Evolutionary conservation across 2,329 filamentous ascomycete genomes (phyloP).

Genomic region (Monosporascus sp.): DNA sequence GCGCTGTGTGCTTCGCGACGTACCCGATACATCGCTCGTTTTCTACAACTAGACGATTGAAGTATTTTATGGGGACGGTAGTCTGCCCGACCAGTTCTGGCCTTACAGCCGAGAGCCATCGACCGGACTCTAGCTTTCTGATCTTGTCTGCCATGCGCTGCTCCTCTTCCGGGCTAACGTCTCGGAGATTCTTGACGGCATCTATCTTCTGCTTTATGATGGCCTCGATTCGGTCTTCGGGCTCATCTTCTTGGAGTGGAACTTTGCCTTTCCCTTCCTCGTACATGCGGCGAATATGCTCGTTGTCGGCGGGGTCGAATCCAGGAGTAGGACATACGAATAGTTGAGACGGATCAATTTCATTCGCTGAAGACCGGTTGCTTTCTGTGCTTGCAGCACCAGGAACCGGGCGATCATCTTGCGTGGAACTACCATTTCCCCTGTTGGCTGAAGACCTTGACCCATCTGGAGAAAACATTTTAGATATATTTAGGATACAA

Average conservation of each 20-base stretch:
- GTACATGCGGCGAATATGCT: conserved; percentile 1
- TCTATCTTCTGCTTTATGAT: conserved; percentile 8
- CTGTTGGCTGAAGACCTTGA: too few species aligned
- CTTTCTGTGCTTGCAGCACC: neutral
- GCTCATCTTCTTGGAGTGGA: neutral
- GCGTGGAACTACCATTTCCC: too few species aligned
- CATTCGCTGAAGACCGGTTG: neutral
- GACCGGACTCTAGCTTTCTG: conserved; percentile 5
- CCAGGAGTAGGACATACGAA: neutral
- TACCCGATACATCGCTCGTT: conserved; percentile 11
- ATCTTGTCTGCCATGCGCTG: conserved; percentile 8
- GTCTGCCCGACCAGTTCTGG: conserved; percentile 6
- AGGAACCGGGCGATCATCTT: too few species aligned
- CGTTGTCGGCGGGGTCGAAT: conserved; percentile 9
- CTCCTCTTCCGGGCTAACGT: conserved; percentile 8
- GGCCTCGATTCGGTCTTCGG: conserved; percentile 13
- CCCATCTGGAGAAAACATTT: too few species aligned
- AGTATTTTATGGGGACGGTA: conserved; percentile 14
- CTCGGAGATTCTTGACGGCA: conserved; percentile 3
- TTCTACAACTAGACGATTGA: conserved; percentile 18
- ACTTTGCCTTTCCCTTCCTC: neutral
- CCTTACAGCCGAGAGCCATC: conserved; percentile 16
- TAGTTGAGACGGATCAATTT: neutral
- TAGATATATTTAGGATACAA: too few species aligned
- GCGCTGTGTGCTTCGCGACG: conserved; percentile 5